These are phyloP conservation scores for Cymodocea nodosa DNA, from an alignment of 116 monocot genomes.

Conservation along the genomic window DNA sequence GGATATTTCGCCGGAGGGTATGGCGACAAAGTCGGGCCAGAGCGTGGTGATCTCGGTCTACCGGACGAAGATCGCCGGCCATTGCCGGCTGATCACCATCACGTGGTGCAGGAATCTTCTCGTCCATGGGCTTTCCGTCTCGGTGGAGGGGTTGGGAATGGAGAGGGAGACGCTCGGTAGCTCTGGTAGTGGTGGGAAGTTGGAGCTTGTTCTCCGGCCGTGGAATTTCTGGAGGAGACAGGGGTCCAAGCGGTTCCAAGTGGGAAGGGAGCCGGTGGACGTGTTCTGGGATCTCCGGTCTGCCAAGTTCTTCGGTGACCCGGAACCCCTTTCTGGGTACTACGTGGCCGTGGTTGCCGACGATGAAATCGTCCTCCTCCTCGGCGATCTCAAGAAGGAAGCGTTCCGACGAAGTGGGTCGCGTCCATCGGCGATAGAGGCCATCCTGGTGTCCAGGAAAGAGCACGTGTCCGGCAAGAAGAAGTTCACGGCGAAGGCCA, in stretches of 20 bases:
- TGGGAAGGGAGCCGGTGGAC: constrained; percentile 23
- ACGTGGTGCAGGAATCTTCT: constrained; percentile 67
- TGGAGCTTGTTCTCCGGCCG: constrained; percentile 44
- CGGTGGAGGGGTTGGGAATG: constrained; percentile 12
- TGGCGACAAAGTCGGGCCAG: constrained; percentile 33
- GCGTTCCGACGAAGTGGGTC: constrained; percentile 28
- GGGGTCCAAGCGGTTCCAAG: constrained; percentile 34
- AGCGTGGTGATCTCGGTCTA: constrained; percentile 37
- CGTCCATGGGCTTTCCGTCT: constrained; percentile 41
- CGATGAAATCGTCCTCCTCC: constrained; percentile 44
- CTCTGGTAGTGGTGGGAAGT: constrained; percentile 13
- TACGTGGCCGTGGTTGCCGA: constrained; percentile 64
- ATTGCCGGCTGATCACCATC: constrained; percentile 39
- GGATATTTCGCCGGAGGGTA: no score
- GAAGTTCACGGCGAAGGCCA: constrained; percentile 39
- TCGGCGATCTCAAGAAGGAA: constrained; percentile 51
- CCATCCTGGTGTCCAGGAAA: constrained; percentile 37
- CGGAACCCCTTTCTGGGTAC: constrained; percentile 61
- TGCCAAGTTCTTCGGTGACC: constrained; percentile 49
- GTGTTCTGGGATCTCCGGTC: constrained; percentile 66
- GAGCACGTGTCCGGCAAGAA: constrained; percentile 79
- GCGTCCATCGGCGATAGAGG: constrained; percentile 24
- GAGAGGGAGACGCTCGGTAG: not conserved
- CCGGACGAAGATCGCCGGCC: constrained; percentile 47
- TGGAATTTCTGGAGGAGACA: constrained; percentile 76